Base-by-base conservation (phyloP, 768 basidiomycete genomes). In the Collybia sp. region DNA sequence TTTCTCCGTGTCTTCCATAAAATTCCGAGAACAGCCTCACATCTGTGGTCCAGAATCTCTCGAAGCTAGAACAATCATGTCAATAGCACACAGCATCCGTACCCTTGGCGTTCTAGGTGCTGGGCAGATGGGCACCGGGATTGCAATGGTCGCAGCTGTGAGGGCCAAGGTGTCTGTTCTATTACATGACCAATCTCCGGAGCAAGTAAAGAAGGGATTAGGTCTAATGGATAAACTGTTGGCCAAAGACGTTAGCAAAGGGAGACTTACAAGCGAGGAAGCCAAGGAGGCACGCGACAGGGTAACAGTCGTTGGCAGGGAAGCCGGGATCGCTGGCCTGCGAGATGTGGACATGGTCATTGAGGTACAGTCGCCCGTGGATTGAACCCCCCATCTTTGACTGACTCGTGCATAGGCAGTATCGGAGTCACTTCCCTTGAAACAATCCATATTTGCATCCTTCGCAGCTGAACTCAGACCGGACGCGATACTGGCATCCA, bases 51-150 rank as follows among this genome's bases (percentile, higher is more conserved):
- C 20, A 12, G 4, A 41, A 30, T 20, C 6, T 36, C 37, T 25
- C 36, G 9, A 36, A 12, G 17, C 13, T 44, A 36, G 25, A 18
- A 45, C 44, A 25, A 56, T 49, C 35, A 81, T 82, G 79, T 67
- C 76, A 43, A 58, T 88, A 44, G 69, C 75, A 15, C 89, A 91
- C 56, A 88, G 85, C 40, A 82, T 93, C 52, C 80, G 78, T 44
- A 79, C 72, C 3, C 66, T 92, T 0, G 92, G 87, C 17, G 80
- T 93, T 51, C 73, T 94, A 31, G 88, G 88, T 38, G 83, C 87
- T 15, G 89, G 88, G 41, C 88, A 91, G 61, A 90, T 89, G 88
- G 94, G 94, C 52, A 81, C 88, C 0, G 95, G 94, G 1, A 97
- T 98, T 40, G 90, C 93, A 51, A 77, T 87, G 43, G 92, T 95